phyloP scores from a whole-genome alignment of 345 rosid genomes.

The Aurinia saxatilis region DNA sequence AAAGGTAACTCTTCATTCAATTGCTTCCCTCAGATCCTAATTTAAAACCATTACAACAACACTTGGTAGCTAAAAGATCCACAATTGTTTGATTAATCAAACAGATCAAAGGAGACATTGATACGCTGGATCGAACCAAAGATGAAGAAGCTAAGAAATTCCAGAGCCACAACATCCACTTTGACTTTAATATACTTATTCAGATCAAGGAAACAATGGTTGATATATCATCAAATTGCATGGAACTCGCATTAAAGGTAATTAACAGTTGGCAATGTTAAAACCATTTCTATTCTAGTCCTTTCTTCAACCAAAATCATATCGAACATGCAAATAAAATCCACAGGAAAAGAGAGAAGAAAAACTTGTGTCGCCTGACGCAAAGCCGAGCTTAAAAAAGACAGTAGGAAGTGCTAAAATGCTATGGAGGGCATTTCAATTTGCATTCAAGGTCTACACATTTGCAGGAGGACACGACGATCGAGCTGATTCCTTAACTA shows the following conservation, averaged over 20 bases:
- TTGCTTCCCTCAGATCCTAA: background rate
- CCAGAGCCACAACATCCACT: slow-evolving; percentile 53
- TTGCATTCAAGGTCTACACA: slow-evolving; percentile 70
- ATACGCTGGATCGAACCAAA: slow-evolving; percentile 64
- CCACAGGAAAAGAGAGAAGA: slow-evolving; percentile 58
- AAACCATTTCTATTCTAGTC: background rate
- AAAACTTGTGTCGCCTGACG: slow-evolving; percentile 32
- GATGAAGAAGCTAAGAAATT: slow-evolving; percentile 83
- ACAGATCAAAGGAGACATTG: slow-evolving; percentile 76
- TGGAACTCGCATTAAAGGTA: slow-evolving; percentile 83
- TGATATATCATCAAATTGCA: slow-evolving; percentile 79
- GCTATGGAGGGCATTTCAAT: slow-evolving; percentile 86
- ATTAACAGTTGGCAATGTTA: background rate
- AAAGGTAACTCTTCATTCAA: slow-evolving; percentile 38
- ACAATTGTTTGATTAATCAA: background rate
- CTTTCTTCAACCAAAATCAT: background rate
- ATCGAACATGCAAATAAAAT: background rate
- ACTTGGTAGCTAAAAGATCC: background rate
- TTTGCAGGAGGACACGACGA: slow-evolving; percentile 92
- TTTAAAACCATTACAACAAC: background rate
- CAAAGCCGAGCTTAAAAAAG: slow-evolving; percentile 27
- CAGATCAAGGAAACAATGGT: slow-evolving; percentile 79
- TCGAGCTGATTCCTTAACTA: slow-evolving; percentile 65
- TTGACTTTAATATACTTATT: slow-evolving; percentile 60
- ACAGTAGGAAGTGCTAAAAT: slow-evolving; percentile 36